phyloP scores from a whole-genome alignment of 2,329 filamentous ascomycete genomes.

The Cladosporium sp. region DNA sequence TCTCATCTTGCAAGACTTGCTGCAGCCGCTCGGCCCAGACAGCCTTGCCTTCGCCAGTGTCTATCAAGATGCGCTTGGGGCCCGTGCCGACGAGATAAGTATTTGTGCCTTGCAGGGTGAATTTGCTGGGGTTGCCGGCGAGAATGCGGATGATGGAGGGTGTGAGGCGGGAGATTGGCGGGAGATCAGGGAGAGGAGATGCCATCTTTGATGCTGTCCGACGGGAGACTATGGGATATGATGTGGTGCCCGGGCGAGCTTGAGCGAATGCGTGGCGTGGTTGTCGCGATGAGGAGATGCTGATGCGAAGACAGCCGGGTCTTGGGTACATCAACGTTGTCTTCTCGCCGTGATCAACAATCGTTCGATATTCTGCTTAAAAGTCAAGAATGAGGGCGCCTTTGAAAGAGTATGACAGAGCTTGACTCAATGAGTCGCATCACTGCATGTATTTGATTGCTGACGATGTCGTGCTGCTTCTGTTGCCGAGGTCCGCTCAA shows the following conservation, averaged over 20 bases:
- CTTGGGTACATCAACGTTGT: not conserved
- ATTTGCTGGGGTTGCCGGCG: conserved; percentile 86
- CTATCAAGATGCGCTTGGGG: conserved; percentile 69
- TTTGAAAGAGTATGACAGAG: no score
- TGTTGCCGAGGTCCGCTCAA: not conserved
- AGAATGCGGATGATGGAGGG: conserved; percentile 76
- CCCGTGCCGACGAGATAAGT: conserved; percentile 88
- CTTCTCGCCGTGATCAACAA: no score
- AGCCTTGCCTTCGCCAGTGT: conserved; percentile 79
- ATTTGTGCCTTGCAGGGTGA: conserved; percentile 76
- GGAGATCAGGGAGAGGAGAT: conserved; percentile 55
- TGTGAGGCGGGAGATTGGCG: conserved; percentile 73
- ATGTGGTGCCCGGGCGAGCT: not conserved
- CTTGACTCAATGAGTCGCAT: no score
- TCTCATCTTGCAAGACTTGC: conserved; percentile 61
- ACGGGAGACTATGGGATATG: not conserved
- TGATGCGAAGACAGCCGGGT: not conserved
- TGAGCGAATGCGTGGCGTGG: not conserved
- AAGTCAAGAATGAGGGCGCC: no score
- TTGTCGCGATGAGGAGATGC: not conserved
- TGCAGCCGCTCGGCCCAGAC: conserved; percentile 68
- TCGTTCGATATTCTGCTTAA: no score
- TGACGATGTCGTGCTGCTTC: not conserved
- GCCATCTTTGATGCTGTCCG: not conserved
- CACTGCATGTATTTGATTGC: not conserved